Evolutionary conservation across 139 green algal genomes (phyloP).

Genomic region (Chlamydomonas schloesseri): DNA sequence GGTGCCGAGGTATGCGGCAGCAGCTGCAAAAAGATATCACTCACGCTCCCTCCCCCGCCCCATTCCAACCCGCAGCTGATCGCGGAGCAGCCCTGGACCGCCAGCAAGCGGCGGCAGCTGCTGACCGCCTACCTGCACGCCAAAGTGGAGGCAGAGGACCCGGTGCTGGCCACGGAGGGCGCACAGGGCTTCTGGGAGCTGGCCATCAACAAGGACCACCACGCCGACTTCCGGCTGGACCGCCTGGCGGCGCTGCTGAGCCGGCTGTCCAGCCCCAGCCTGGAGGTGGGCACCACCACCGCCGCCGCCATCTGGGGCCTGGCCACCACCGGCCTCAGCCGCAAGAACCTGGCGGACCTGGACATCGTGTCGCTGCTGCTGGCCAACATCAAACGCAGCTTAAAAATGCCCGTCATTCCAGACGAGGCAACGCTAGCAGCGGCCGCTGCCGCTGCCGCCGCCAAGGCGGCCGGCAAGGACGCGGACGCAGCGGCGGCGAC

Average conservation of each 20-base stretch:
- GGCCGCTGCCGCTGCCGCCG: background rate
- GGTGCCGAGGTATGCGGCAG: too few relatives aligned
- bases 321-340: slow-evolving; percentile 48
- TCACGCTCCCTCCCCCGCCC: background rate
- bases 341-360: slow-evolving; percentile 54
- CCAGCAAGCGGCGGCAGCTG: slow-evolving; percentile 62
- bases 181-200: slow-evolving; percentile 82
- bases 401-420: slow-evolving; percentile 44
- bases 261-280: slow-evolving; percentile 47
- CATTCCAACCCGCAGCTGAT: slow-evolving; percentile 58
- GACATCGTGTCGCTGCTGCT: slow-evolving; percentile 53
- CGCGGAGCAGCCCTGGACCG: slow-evolving; percentile 69
- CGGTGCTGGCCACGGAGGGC: slow-evolving; percentile 65
- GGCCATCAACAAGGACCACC: slow-evolving; percentile 75
- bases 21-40: too few relatives aligned
- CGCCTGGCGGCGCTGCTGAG: slow-evolving; percentile 58
- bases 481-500: background rate
- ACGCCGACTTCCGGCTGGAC: slow-evolving; percentile 64
- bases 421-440: background rate
- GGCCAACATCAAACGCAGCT: slow-evolving; percentile 48
- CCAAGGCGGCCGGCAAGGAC: background rate
- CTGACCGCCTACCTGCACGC: slow-evolving; percentile 42
- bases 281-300: slow-evolving; percentile 59
- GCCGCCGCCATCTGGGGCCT: slow-evolving; percentile 67
- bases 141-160: slow-evolving; percentile 58